Conservation (phyloP, 257 asterid genomes). For the Solanum appendiculatum region DNA sequence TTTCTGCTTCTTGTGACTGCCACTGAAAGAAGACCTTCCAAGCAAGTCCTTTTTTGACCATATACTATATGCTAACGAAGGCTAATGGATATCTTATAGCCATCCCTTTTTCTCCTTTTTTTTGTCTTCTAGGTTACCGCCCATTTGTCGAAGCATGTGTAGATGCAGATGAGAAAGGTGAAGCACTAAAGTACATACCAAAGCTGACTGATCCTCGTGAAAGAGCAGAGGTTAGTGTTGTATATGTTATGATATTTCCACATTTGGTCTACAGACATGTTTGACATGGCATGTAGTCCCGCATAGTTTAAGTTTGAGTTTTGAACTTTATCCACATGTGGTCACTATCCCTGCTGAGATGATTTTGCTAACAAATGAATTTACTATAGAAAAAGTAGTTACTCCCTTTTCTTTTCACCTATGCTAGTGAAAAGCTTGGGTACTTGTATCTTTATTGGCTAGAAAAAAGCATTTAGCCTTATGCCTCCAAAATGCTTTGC, state of each 20-base stretch:
- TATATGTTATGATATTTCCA: background rate
- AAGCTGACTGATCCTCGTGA: conserved; percentile 82
- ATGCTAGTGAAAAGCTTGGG: background rate
- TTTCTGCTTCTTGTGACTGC: background rate
- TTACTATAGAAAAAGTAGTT: background rate
- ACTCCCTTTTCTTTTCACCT: background rate
- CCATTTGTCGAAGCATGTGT: conserved; percentile 96
- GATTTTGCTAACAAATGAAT: background rate
- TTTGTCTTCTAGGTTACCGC: conserved; percentile 55
- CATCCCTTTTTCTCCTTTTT: background rate
- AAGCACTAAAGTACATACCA: conserved; percentile 84
- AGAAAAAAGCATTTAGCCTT: background rate
- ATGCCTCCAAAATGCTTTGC: background rate
- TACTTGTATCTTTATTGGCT: background rate
- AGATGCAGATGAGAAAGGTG: conserved; percentile 79
- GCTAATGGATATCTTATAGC: background rate
- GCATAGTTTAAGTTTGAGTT: background rate
- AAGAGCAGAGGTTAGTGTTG: conserved; percentile 67
- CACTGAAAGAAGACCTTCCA: background rate
- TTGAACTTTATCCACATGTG: background rate
- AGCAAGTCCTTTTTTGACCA: background rate
- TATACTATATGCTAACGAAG: background rate
- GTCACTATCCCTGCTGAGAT: background rate
- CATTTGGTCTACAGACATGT: background rate
- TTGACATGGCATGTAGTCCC: background rate